These are phyloP conservation scores for Mortierella sp. DNA, from an alignment of 371 early-diverging fungal genomes.

Conservation along the genomic window DNA sequence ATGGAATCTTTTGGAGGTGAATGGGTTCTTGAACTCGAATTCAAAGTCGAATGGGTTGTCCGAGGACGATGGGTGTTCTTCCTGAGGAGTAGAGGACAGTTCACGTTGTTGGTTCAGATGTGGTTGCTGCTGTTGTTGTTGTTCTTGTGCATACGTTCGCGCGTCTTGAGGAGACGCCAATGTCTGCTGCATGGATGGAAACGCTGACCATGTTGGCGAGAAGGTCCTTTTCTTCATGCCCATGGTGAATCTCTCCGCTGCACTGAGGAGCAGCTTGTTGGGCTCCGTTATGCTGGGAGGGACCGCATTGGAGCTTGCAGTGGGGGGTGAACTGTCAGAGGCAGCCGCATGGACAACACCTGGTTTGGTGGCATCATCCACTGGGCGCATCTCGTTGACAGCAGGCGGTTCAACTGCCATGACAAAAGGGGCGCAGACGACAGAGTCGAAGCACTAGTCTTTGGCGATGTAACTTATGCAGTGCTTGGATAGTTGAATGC, in stretches of 20 bases:
- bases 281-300: background rate
- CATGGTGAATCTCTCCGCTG: conserved; percentile 26
- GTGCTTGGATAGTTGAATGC: background rate
- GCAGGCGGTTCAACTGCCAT: conserved; percentile 27
- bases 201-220: conserved; percentile 4
- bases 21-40: conserved; percentile 32
- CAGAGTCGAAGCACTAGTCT: no score
- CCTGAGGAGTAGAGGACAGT: conserved; percentile 4
- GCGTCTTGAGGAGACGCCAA: background rate
- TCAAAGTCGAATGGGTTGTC: conserved; percentile 48
- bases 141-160: background rate
- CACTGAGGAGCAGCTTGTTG: conserved; percentile 23
- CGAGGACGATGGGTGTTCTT: conserved; percentile 4
- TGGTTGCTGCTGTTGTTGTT: conserved; percentile 9
- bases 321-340: background rate
- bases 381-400: conserved; percentile 6
- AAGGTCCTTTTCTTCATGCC: conserved; percentile 24
- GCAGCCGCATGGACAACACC: background rate
- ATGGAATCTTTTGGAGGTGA: conserved; percentile 24
- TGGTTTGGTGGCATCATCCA: conserved; percentile 3
- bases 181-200: conserved; percentile 3
- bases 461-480: no score
- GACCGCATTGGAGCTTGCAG: background rate
- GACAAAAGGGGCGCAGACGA: background rate
- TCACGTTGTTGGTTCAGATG: conserved; percentile 14